These are phyloP conservation scores for Gloeopeniophorella convolvens DNA, from an alignment of 768 basidiomycete species.

Conservation along the genomic window DNA sequence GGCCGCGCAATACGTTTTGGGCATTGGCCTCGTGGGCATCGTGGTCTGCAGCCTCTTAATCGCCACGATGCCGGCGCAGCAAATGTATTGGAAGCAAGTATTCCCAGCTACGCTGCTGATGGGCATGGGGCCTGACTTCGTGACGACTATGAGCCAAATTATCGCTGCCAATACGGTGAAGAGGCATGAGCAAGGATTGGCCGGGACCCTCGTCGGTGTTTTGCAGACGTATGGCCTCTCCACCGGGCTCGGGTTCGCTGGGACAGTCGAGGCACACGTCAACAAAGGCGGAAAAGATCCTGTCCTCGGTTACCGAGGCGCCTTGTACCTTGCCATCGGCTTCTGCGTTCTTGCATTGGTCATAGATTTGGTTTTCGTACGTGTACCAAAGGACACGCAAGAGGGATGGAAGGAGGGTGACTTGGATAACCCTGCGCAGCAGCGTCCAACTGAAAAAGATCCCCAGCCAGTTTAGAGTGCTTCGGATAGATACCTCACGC, in stretches of 20 bases:
- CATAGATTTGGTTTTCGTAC: slow-evolving; percentile 3
- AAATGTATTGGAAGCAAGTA: slow-evolving; percentile 8
- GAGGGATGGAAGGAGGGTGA: slow-evolving; percentile 12
- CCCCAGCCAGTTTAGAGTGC: too few relatives aligned
- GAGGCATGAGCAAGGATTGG: slow-evolving; percentile 8
- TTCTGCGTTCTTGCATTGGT: slow-evolving; percentile 7
- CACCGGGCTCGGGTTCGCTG: slow-evolving; percentile 15
- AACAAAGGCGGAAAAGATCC: slow-evolving; percentile 6
- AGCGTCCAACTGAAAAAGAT: too few relatives aligned
- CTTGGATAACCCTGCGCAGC: background rate
- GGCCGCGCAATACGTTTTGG: background rate
- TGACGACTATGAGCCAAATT: background rate
- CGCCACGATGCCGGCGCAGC: slow-evolving; percentile 8
- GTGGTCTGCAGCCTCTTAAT: background rate
- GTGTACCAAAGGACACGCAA: slow-evolving; percentile 12
- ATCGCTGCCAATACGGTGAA: slow-evolving; percentile 4
- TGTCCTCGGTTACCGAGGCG: slow-evolving; percentile 10
- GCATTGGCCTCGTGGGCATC: background rate
- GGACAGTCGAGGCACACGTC: slow-evolving; percentile 13
- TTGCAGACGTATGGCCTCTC: slow-evolving; percentile 13
- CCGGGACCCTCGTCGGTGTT: slow-evolving; percentile 11
- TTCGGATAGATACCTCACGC: too few relatives aligned
- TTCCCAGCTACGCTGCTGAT: background rate
- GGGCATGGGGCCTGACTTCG: slow-evolving; percentile 4
- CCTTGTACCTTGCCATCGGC: slow-evolving; percentile 9